A percentile compares a stretch with the other conserved stretches of the same genome.
These are phyloP conservation scores for Cystobasidium slooffiae DNA, from an alignment of 1,284 basidiomycete species.

Conservation along the genomic window DNA sequence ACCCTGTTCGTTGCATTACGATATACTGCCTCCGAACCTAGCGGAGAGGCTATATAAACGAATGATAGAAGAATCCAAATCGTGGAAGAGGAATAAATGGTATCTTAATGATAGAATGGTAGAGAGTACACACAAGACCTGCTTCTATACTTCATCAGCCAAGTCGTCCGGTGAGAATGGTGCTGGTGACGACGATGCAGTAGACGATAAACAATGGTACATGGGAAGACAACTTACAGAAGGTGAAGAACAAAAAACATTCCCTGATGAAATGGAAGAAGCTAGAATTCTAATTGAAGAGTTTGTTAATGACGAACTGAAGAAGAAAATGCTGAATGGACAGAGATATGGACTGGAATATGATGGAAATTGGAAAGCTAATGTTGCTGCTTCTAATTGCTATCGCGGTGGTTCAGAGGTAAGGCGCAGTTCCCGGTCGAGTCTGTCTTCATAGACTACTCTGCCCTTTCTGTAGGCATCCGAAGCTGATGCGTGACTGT, in stretches of 20 bases:
- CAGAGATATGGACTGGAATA: slow-evolving; percentile 74
- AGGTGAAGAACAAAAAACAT: slow-evolving; percentile 55
- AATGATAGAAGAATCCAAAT: slow-evolving; percentile 30
- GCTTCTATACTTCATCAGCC: slow-evolving; percentile 66
- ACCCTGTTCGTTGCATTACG: slow-evolving; percentile 42
- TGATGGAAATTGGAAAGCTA: slow-evolving; percentile 77
- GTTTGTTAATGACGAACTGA: slow-evolving; percentile 75
- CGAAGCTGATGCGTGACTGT: background rate
- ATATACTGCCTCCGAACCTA: slow-evolving; percentile 25
- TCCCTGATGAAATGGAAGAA: slow-evolving; percentile 68
- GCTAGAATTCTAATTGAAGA: slow-evolving; percentile 76
- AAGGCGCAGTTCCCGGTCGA: too few relatives aligned
- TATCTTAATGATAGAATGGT: slow-evolving; percentile 79
- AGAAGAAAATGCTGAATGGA: slow-evolving; percentile 58
- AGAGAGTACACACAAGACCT: slow-evolving; percentile 79
- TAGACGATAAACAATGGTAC: slow-evolving; percentile 65
- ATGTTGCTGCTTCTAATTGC: slow-evolving; percentile 87
- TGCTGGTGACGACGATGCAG: slow-evolving; percentile 45
- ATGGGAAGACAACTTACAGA: slow-evolving; percentile 68
- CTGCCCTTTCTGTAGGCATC: slow-evolving; percentile 2
- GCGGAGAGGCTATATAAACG: slow-evolving; percentile 32
- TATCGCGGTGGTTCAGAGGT: slow-evolving; percentile 78
- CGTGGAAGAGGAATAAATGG: slow-evolving; percentile 78
- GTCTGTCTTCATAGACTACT: too few relatives aligned
- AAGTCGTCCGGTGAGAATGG: too few relatives aligned